These are phyloP conservation scores for Raphanus sativus DNA, from an alignment of 345 rosid genomes.

Conservation along the genomic window DNA sequence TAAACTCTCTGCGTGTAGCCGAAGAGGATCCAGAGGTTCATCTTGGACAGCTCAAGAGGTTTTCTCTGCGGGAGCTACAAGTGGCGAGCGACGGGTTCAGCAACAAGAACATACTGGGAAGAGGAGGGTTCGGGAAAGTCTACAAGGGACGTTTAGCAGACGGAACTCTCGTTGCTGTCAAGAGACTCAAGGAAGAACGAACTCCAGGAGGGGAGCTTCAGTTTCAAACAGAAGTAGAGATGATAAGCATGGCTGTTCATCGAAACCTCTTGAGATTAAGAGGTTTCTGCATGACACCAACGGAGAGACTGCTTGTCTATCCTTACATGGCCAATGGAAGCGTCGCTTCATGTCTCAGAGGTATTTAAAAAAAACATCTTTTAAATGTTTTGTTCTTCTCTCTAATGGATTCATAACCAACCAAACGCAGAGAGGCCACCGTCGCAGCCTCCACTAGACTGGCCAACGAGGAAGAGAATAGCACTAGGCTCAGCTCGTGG, in stretches of 20 bases:
- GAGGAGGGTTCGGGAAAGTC: constrained; percentile 99
- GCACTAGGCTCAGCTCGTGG: constrained; percentile 98
- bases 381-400: not conserved
- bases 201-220: constrained; percentile 98
- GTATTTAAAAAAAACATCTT: constrained; percentile 31
- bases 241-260: constrained; percentile 99
- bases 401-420: constrained; percentile 9
- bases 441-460: constrained; percentile 82
- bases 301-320: constrained; percentile 86
- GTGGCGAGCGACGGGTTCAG: constrained; percentile 94
- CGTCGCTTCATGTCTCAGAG: constrained; percentile 95
- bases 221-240: constrained; percentile 98
- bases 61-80: constrained; percentile 88
- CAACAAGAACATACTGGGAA: constrained; percentile 87
- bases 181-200: constrained; percentile 93
- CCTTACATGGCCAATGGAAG: constrained; percentile 99
- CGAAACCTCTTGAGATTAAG: constrained; percentile 86
- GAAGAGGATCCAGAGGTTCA: constrained; percentile 99
- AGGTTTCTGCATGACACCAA: constrained; percentile 98
- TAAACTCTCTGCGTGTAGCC: constrained; percentile 51
- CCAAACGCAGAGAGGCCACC: constrained; percentile 79
- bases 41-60: constrained; percentile 94
- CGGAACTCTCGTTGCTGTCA: constrained; percentile 54
- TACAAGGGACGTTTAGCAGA: constrained; percentile 93
- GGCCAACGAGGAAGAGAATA: constrained; percentile 81